Evolutionary conservation across 2,329 filamentous ascomycete genomes (phyloP), one percentile per base, ranked within the genome.

Genomic region (Ophioceras dolichostomum): DNA sequence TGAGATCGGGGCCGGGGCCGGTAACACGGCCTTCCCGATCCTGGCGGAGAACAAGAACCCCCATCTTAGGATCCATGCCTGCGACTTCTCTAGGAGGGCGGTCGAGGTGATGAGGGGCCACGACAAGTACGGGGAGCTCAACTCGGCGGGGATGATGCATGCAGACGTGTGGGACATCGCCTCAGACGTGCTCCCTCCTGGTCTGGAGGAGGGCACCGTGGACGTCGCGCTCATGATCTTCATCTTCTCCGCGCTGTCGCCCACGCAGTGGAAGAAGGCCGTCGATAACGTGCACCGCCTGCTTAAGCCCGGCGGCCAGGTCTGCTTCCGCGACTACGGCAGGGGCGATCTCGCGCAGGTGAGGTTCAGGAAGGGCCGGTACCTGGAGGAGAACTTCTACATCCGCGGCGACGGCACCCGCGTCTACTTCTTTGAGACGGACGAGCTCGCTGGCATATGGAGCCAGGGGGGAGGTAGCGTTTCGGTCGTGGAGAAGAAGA

Each of bases 301-400:
- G 26, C 70, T 98, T 45, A 96, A 94, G 62, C 86, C 87, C 1
- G 89, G 88, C 43, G 91, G 91, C n/a, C 71, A 84, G 51, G 83
- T 98, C 37, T 75, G 94, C 53, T 96, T 98, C 69, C 78, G 91
- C 49, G 91, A 98, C 61, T 98, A 98, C 62, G 91, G 91, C 40
- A 76, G 88, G 55, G 91, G 91, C 24, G 91, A 98, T 59, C 68
- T 98, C 43, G 89, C 91, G 14, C 91, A 98, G 65, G 91, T 98
- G 43, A 75, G 91, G 41, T 96, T 98, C 65, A 94, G 91, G 63
- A 95, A 94, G 62, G 86, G 86, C 10, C 73, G 91, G 29, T 96
- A 89, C 52, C 70, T 98, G 53, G 84, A 87, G 39, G 91, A 96
- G 59, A 98, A 96, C 54, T 98, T 98, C 51, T 98, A 98, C 56